Evolutionary conservation across 805 yeast species (phyloP).

Genomic region (Yarrowia divulgata): DNA sequence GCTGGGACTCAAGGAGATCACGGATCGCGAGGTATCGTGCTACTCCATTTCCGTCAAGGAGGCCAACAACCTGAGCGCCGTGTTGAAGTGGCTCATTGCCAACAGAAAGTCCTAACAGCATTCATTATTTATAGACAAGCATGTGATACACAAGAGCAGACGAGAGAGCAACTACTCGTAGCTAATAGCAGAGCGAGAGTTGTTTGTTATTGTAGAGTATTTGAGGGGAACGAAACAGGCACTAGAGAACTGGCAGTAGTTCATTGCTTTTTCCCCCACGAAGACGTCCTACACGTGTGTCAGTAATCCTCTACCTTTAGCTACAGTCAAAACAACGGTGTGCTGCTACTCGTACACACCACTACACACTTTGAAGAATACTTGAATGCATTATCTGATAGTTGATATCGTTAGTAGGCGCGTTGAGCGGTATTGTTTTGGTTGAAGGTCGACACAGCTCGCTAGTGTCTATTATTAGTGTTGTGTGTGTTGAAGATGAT

Average conservation of each 20-base stretch:
- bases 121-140: conserved; percentile 31
- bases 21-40: conserved; percentile 50
- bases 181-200: no score
- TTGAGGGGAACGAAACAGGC: no score
- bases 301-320: no score
- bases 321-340: no score
- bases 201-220: no score
- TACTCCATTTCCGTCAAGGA: conserved; percentile 52
- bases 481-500: neutral
- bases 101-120: conserved; percentile 48
- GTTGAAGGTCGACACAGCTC: conserved; percentile 7
- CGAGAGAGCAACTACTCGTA: no score
- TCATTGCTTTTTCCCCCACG: no score
- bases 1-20: conserved; percentile 48
- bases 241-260: no score
- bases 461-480: conserved; percentile 8
- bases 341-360: no score
- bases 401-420: conserved; percentile 38
- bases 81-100: conserved; percentile 51
- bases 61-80: conserved; percentile 49
- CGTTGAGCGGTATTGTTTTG: conserved; percentile 26
- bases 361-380: neutral
- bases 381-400: conserved; percentile 36
- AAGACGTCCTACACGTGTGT: no score
- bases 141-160: neutral